A percentile compares a stretch with the other conserved stretches of the same genome.
Evolutionary conservation across 2,329 filamentous ascomycete species (phyloP).

Genomic region (Metarhizium album): DNA sequence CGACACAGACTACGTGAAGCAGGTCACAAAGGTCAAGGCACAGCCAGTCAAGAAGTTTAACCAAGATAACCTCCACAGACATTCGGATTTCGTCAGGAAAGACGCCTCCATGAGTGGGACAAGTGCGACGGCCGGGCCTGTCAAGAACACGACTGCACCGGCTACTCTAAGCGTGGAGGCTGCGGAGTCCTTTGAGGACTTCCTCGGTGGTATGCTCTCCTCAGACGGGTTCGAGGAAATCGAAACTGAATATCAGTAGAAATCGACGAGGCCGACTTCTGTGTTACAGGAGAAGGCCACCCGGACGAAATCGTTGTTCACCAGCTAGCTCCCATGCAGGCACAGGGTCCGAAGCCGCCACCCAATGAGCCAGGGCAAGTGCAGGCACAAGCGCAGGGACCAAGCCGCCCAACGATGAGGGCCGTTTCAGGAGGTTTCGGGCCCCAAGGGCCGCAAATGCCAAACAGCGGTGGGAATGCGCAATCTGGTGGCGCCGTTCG

Average conservation of each 20-base stretch:
- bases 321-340: conserved; percentile 13
- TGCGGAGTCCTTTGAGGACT: conserved; percentile 39
- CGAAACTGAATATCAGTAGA: conserved; percentile 37
- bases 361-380: conserved; percentile 9
- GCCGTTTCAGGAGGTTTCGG: conserved; percentile 10
- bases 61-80: conserved; percentile 68
- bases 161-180: conserved; percentile 20
- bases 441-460: conserved; percentile 22
- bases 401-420: conserved; percentile 8
- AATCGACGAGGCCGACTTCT: conserved; percentile 69
- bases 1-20: conserved; percentile 85
- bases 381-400: conserved; percentile 11
- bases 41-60: conserved; percentile 63
- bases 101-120: conserved; percentile 27
- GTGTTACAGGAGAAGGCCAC: conserved; percentile 56
- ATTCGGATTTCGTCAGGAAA: conserved; percentile 62
- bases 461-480: conserved; percentile 16
- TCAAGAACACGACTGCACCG: conserved; percentile 1
- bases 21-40: conserved; percentile 83
- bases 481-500: conserved; percentile 9
- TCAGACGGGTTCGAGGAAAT: conserved; percentile 26
- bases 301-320: conserved; percentile 64
- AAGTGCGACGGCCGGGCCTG: neutral
- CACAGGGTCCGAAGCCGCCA: conserved; percentile 9
- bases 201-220: conserved; percentile 35